These are phyloP conservation scores for Lecanoromycetidae sp. DNA, from an alignment of 2,329 filamentous ascomycete genomes.

Conservation along the genomic window DNA sequence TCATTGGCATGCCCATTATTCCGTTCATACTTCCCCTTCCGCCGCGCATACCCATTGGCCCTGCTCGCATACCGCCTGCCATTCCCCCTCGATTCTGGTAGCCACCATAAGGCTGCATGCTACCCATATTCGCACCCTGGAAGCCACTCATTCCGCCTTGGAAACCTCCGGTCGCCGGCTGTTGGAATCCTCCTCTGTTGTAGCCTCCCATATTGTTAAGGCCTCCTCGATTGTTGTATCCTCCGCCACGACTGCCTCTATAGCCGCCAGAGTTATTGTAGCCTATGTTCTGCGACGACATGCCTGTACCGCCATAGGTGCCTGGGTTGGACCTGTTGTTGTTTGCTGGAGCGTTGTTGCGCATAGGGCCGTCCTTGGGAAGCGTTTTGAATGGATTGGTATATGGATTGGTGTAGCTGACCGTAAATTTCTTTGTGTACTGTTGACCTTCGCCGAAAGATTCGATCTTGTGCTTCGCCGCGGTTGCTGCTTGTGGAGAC, in stretches of 20 bases:
- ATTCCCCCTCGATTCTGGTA: constrained; percentile 43
- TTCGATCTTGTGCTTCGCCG: constrained; percentile 72
- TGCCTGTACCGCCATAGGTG: constrained; percentile 32
- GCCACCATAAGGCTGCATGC: constrained; percentile 38
- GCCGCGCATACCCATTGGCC: constrained; percentile 46
- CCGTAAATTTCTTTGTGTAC: constrained; percentile 52
- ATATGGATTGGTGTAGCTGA: constrained; percentile 63
- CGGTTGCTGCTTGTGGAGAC: constrained; percentile 72
- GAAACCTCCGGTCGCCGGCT: constrained; percentile 32
- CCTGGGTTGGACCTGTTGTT: constrained; percentile 43
- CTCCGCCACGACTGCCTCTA: constrained; percentile 37
- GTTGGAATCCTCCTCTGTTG: constrained; percentile 37
- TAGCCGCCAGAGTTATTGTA: constrained; percentile 37
- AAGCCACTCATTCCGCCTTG: constrained; percentile 37
- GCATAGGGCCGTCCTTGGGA: constrained; percentile 72
- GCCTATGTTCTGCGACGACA: constrained; percentile 29
- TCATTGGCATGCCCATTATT: constrained; percentile 38
- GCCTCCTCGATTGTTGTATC: constrained; percentile 37
- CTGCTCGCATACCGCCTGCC: constrained; percentile 43
- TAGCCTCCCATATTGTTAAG: constrained; percentile 35
- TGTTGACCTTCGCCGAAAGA: constrained; percentile 43
- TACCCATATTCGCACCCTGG: constrained; percentile 26
- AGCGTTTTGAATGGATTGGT: constrained; percentile 83
- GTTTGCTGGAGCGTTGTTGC: constrained; percentile 50
- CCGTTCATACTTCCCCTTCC: constrained; percentile 42